A percentile compares a stretch with the other conserved stretches of the same genome.
phyloP scores from a whole-genome alignment of 495 filamentous ascomycete genomes.

The Bacidia gigantensis region DNA sequence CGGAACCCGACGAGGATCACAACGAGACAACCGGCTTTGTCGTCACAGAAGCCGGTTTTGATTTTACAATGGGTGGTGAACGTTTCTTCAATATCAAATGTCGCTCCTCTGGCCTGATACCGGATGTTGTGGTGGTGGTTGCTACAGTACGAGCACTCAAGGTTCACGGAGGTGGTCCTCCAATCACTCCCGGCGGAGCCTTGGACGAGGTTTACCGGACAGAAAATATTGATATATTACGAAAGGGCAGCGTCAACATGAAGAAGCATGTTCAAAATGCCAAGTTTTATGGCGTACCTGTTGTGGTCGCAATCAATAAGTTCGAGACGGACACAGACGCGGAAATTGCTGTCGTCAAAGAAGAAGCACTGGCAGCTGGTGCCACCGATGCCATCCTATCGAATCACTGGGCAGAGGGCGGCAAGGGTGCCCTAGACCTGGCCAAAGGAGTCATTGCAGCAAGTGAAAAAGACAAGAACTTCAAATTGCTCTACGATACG shows the following conservation, averaged over 20 bases:
- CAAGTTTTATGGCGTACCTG: constrained; percentile 73
- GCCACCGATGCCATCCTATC: constrained; percentile 87
- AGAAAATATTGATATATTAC: constrained; percentile 83
- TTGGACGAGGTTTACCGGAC: constrained; percentile 76
- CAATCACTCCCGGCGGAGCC: constrained; percentile 72
- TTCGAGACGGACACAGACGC: constrained; percentile 89
- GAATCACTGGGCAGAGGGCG: constrained; percentile 96
- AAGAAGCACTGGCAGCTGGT: constrained; percentile 84
- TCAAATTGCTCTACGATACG: constrained; percentile 74
- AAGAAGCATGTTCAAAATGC: constrained; percentile 90
- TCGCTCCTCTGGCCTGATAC: constrained; percentile 78
- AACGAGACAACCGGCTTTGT: constrained; percentile 79
- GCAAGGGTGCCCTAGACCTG: constrained; percentile 77
- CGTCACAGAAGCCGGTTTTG: constrained; percentile 96
- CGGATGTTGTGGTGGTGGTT: constrained; percentile 87
- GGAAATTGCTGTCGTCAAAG: constrained; percentile 74
- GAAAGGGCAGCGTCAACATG: constrained; percentile 82
- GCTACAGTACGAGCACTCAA: constrained; percentile 92
- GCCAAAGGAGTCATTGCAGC: constrained; percentile 77
- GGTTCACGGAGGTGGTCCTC: constrained; percentile 89
- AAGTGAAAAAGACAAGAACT: constrained; percentile 72
- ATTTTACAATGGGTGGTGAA: constrained; percentile 99
- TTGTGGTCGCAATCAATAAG: constrained; percentile 96
- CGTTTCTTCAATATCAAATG: constrained; percentile 99
- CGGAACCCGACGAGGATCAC: constrained; percentile 85